These are phyloP conservation scores for Adansonia digitata DNA, from an alignment of 345 rosid species.

Conservation along the genomic window DNA sequence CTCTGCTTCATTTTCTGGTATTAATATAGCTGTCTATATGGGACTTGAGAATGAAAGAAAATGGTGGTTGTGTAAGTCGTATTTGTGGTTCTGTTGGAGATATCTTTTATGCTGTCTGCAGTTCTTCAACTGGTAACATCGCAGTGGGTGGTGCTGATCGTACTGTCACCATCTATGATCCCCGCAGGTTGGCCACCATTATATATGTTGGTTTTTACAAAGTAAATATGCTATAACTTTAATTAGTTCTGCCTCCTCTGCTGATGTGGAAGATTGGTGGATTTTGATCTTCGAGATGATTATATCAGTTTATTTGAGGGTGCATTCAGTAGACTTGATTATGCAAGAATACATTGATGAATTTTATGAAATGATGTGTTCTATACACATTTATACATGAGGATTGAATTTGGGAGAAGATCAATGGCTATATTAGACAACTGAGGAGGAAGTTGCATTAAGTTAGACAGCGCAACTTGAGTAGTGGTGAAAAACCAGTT, in stretches of 20 bases:
- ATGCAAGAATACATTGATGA: background rate
- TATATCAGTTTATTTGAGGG: background rate
- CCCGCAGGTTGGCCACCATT: constrained; percentile 49
- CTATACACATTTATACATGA: background rate
- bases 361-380: background rate
- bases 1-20: constrained; percentile 16
- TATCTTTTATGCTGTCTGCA: constrained; percentile 47
- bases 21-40: constrained; percentile 48
- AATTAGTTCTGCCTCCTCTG: background rate
- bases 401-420: background rate
- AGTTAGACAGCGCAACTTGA: background rate
- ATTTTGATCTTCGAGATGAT: background rate
- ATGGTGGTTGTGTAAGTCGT: constrained; percentile 55
- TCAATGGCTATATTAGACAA: background rate
- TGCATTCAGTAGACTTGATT: background rate
- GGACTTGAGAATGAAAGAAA: constrained; percentile 68
- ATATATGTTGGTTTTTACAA: background rate
- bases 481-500: background rate
- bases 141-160: constrained; percentile 74
- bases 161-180: constrained; percentile 63
- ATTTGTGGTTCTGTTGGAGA: constrained; percentile 60
- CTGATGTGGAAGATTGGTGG: background rate
- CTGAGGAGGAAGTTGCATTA: background rate
- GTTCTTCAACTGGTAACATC: constrained; percentile 46
- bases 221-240: background rate